Evolutionary conservation across 1,139 yeast genomes (phyloP).

Genomic region (Saccharomyces hybrid): DNA sequence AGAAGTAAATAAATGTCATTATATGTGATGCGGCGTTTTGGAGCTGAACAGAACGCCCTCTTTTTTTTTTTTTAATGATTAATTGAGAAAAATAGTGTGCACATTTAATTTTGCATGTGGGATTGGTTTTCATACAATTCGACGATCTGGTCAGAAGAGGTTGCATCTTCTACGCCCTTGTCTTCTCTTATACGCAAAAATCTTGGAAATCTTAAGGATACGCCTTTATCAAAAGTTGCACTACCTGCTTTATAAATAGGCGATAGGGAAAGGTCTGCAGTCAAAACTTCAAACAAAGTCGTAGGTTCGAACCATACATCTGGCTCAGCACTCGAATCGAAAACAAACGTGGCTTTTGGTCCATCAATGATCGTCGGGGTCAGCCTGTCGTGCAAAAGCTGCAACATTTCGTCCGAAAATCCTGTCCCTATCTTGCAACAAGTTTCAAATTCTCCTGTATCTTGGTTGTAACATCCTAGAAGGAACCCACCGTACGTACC

Average conservation of each 20-base stretch:
- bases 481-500: conserved; percentile 92
- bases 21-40: neutral
- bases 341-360: conserved; percentile 68
- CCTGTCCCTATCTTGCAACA: conserved; percentile 98
- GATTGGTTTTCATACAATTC: conserved; percentile 83
- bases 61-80: neutral
- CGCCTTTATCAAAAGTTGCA: conserved; percentile 72
- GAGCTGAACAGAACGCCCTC: neutral
- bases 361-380: conserved; percentile 58
- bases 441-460: conserved; percentile 87
- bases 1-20: neutral
- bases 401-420: conserved; percentile 77
- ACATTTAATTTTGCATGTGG: conserved; percentile 9
- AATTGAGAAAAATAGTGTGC: neutral
- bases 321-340: conserved; percentile 67
- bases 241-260: conserved; percentile 91
- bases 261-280: conserved; percentile 88
- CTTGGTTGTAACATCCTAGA: conserved; percentile 82
- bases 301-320: conserved; percentile 97
- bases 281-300: conserved; percentile 77
- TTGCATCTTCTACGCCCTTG: conserved; percentile 81
- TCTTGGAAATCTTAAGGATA: conserved; percentile 86
- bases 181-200: conserved; percentile 82
- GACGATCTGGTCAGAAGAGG: conserved; percentile 81
- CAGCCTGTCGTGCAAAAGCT: conserved; percentile 49